Percentiles rank a stretch among this genome's conserved stretches.
Conservation (phyloP, 2,329 filamentous ascomycete species). For the Neodidymelliopsis sp. region DNA sequence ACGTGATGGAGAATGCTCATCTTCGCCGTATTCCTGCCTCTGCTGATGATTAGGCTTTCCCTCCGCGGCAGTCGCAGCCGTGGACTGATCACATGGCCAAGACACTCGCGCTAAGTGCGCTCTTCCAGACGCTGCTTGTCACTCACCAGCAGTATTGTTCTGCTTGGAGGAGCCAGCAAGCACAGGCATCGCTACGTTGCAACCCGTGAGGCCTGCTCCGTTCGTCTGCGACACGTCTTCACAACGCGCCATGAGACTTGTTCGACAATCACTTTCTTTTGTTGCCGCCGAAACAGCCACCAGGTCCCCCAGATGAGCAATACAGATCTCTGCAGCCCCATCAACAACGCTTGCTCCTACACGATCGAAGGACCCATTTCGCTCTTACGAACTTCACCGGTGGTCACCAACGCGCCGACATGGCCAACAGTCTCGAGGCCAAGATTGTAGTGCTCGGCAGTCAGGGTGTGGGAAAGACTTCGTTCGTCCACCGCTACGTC, state of each 20-base stretch:
- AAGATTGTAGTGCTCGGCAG: slow-evolving; percentile 83
- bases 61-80: slow-evolving; percentile 15
- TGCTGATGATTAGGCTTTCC: slow-evolving; percentile 24
- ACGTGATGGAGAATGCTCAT: slow-evolving; percentile 22
- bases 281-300: slow-evolving; percentile 18
- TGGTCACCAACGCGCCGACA: slow-evolving; percentile 13
- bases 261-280: slow-evolving; percentile 30
- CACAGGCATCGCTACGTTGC: slow-evolving; percentile 10
- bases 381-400: background rate
- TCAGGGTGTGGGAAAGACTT: slow-evolving; percentile 82
- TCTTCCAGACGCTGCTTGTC: slow-evolving; percentile 26
- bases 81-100: slow-evolving; percentile 45
- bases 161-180: slow-evolving; percentile 5
- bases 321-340: too few relatives aligned
- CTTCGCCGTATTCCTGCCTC: slow-evolving; percentile 10
- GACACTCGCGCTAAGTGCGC: slow-evolving; percentile 38
- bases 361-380: background rate
- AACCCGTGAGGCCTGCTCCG: slow-evolving; percentile 21
- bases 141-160: slow-evolving; percentile 18
- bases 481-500: slow-evolving; percentile 77
- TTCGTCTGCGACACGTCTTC: slow-evolving; percentile 17
- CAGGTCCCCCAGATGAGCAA: too few relatives aligned
- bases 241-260: slow-evolving; percentile 43
- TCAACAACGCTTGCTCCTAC: background rate
- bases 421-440: slow-evolving; percentile 70